These are phyloP conservation scores for Phlebopus sp. DNA, from an alignment of 1,284 basidiomycete genomes.

Conservation along the genomic window DNA sequence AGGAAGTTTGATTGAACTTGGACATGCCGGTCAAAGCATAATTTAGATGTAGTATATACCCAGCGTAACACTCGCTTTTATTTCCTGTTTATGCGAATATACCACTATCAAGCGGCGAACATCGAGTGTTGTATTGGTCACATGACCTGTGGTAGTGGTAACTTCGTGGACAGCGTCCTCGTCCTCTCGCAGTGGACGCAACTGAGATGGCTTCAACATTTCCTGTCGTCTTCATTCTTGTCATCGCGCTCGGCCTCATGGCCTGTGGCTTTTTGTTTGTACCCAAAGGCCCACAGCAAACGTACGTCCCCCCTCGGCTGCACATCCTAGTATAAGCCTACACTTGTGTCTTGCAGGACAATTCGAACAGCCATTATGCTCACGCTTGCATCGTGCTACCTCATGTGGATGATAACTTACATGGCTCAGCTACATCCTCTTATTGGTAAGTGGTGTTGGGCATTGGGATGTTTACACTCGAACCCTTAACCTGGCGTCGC, in stretches of 20 bases:
- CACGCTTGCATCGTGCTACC: slow-evolving; percentile 77
- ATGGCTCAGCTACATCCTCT: slow-evolving; percentile 89
- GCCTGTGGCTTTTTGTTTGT: slow-evolving; percentile 63
- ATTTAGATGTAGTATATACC: slow-evolving; percentile 4
- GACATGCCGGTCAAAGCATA: slow-evolving; percentile 1
- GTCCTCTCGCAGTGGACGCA: not conserved
- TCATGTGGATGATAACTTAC: slow-evolving; percentile 95
- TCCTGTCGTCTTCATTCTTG: slow-evolving; percentile 53
- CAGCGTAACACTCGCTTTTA: slow-evolving; percentile 8
- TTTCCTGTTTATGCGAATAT: not conserved
- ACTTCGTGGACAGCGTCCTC: not conserved
- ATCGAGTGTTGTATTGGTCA: slow-evolving; percentile 4
- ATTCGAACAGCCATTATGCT: slow-evolving; percentile 78
- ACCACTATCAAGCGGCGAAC: too few species aligned
- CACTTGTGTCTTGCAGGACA: slow-evolving; percentile 49
- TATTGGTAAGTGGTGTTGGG: slow-evolving; percentile 56
- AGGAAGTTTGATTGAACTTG: slow-evolving; percentile 34
- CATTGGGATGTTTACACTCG: not conserved
- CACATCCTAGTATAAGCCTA: not conserved
- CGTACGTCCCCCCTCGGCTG: slow-evolving; percentile 52
- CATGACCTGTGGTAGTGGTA: slow-evolving; percentile 8
- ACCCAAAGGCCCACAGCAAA: slow-evolving; percentile 85
- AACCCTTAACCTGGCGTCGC: not conserved
- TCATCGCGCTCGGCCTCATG: slow-evolving; percentile 63
- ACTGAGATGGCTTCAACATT: slow-evolving; percentile 51